Evolutionary conservation across 2,329 filamentous ascomycete species (phyloP), one percentile per base, ranked within the genome.

Genomic region (Colletotrichum truncatum): DNA sequence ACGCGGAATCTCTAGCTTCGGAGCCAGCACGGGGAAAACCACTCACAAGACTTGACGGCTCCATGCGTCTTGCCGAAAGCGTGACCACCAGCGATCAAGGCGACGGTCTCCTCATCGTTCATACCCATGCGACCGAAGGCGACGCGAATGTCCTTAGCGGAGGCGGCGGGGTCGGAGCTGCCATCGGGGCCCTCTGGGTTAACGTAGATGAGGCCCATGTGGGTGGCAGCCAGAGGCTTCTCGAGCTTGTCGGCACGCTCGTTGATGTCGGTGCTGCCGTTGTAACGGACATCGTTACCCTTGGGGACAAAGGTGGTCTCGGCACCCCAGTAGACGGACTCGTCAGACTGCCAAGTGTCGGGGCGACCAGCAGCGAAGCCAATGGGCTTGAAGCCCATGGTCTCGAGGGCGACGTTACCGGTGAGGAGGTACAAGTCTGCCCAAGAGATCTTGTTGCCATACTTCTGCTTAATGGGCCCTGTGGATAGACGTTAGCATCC

Each of bases 51-150:
- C 38, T 51, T 26, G 11, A 66, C 91, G 30, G 92, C 91, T 71
- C 92, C 92, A 78, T 94, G 92, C 0, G 91, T 93, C 86, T 94
- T 94, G 72, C 92, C 92, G 71, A 94, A 93, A 25, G 88, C 85
- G 82, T 94, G 92, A 38, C 92, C 92, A 73, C 92, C 92, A 38
- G 89, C 89, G 74, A 94, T 94, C 46, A 94, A 81, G 12, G 92
- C 91, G 57, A 92, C 91, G 0, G 92, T 94, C 83, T 94, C 92
- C 78, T 92, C 89, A 74, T 94, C 91, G 74, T 92, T 88, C 92
- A 94, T 94, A 67, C 89, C 91, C 91, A 94, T 94, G 76, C 91
- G 91, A 68, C 84, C 84, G 71, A 94, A 94, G 16, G 92, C 93
- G 64, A 83, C 85, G 68, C 91, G 90, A 74, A 94, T 94, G 72